Conservation (phyloP, 768 basidiomycete species). For the Chalciporus chontae region DNA sequence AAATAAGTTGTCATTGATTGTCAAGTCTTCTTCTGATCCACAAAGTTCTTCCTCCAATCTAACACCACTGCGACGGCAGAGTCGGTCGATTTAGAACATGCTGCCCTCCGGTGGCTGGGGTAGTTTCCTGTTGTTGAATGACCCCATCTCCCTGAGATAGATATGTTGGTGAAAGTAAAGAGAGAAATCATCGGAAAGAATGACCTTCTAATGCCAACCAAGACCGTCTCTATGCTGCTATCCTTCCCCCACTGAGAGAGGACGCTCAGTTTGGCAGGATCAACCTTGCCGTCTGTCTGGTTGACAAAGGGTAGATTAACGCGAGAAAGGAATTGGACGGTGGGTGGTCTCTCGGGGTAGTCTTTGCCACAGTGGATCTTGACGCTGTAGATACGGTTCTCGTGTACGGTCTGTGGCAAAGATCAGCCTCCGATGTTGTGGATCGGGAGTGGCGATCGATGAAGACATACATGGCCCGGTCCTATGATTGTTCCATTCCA, state of each 20-base stretch:
- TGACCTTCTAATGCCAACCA: constrained; percentile 92
- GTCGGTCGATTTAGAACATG: constrained; percentile 43
- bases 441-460: constrained; percentile 2
- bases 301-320: constrained; percentile 95
- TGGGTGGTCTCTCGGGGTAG: constrained; percentile 78
- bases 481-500: constrained; percentile 99
- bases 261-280: constrained; percentile 65
- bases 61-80: neutral
- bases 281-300: constrained; percentile 71
- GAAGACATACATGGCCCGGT: constrained; percentile 83
- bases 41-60: constrained; percentile 8
- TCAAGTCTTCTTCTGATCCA: constrained; percentile 11
- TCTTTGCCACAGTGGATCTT: constrained; percentile 77
- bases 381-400: constrained; percentile 97
- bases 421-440: constrained; percentile 16
- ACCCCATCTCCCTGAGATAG: constrained; percentile 83
- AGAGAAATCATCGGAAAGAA: neutral
- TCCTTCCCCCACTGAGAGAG: constrained; percentile 73
- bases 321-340: constrained; percentile 79
- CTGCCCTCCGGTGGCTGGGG: constrained; percentile 93
- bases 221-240: constrained; percentile 79
- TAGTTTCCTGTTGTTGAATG: constrained; percentile 86
- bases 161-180: neutral
- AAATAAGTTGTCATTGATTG: constrained; percentile 9
- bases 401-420: constrained; percentile 78